These are phyloP conservation scores for Triangularia setosa DNA, from an alignment of 2,329 filamentous ascomycete species.

Conservation along the genomic window DNA sequence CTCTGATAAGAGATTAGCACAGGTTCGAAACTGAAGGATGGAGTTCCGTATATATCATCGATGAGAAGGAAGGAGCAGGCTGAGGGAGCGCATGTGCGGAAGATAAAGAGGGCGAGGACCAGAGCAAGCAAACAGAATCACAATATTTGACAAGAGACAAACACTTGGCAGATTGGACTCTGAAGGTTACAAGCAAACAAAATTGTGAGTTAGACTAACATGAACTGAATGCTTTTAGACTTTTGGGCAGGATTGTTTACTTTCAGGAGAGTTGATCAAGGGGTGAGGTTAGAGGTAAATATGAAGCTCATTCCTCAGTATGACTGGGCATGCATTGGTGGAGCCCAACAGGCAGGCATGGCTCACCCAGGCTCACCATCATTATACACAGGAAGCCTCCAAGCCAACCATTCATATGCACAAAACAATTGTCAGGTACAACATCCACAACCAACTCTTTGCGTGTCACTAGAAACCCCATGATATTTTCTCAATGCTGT, in stretches of 20 bases:
- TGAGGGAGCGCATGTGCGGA: not conserved
- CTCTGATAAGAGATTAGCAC: not conserved
- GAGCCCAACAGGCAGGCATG: not conserved
- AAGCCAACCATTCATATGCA: not conserved
- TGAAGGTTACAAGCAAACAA: not conserved
- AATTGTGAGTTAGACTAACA: not conserved
- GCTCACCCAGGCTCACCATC: not conserved
- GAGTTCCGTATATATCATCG: not conserved
- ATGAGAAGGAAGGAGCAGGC: not conserved
- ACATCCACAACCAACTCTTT: not conserved
- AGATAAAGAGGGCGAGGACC: not conserved
- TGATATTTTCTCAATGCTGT: not conserved
- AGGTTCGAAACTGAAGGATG: not conserved
- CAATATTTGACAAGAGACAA: not conserved
- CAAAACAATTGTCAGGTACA: not conserved
- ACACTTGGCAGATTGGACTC: not conserved
- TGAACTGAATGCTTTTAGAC: not conserved
- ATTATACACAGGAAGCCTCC: not conserved
- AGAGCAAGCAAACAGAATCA: not conserved
- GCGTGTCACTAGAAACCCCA: not conserved
- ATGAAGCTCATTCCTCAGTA: not conserved
- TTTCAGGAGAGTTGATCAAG: not conserved
- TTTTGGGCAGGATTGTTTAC: not conserved
- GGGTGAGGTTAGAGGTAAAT: not conserved
- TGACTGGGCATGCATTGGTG: not conserved